Base-by-base conservation (phyloP, 129 eudicot species). In the Flaveria bidentis region DNA sequence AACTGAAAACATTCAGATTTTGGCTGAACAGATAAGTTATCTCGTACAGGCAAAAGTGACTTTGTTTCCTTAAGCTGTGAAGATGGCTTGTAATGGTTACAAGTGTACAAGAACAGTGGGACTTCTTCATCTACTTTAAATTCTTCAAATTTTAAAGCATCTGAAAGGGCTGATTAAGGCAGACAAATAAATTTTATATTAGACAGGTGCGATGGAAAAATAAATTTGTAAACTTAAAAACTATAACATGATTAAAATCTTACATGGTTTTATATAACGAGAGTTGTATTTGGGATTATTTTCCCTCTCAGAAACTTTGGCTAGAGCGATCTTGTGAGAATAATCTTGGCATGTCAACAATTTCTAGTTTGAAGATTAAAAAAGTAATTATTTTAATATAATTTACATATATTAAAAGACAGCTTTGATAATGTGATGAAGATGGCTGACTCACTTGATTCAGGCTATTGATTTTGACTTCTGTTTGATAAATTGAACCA, bases 201-300 rank as follows among this genome's bases (percentile, higher is more conserved):
- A 79, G 23, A 63, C 8, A 58, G 0, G n/a, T 47, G 51, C 2
- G 9, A 28, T 50, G 28, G 36, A 53, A 39, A 61, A 0, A 56
- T 2, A 51, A 67, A 47, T 33, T 58, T 23, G 16, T 17, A 33
- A 76, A 47, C 30, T 17, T 17, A n/a, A 33, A 62, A 42, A 1
- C 0, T 28, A 41, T 50, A 49, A 44, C 22, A 30, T 30, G 36
- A 30, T 30, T 53, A 49, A 47, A 47, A 47, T 47, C 81, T 80
- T 89, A 89, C 96, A 89, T 49, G 88, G 96, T 49, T 69, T 67
- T 64, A 91, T 85, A 42, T 92, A 92, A 30, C 96, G 97, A 49
- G 86, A 80, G 63, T 85, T 69, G 61, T 78, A 81, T 78, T 79
- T 84, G 16, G 85, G 84, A 66, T 78, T 49, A 14, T 82, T 49